phyloP scores from a whole-genome alignment of 129 eudicot genomes.

The Cynara cardunculus region DNA sequence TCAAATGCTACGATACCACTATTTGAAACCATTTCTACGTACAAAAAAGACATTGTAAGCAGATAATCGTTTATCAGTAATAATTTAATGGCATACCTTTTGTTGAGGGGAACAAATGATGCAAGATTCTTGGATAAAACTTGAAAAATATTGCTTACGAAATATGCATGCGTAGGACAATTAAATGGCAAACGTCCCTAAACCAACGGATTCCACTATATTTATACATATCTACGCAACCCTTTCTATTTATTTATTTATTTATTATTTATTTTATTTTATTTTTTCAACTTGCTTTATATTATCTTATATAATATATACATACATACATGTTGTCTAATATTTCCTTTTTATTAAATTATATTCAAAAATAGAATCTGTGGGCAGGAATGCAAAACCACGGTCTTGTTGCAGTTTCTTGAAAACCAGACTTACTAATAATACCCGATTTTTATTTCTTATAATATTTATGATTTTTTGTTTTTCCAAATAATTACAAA shows the following conservation, averaged over 20 bases:
- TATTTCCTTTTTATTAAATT: background rate
- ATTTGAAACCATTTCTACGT: background rate
- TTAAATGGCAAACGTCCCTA: slow-evolving; percentile 22
- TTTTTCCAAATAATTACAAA: background rate
- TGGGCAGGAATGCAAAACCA: slow-evolving; percentile 56
- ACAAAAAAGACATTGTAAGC: background rate
- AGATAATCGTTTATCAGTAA: background rate
- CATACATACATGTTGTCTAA: background rate
- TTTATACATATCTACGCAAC: slow-evolving; percentile 9
- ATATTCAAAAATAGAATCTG: slow-evolving; percentile 27
- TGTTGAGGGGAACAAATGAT: background rate
- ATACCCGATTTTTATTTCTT: background rate
- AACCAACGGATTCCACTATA: slow-evolving; percentile 24
- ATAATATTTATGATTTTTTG: background rate
- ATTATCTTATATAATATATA: background rate
- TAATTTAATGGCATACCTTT: background rate
- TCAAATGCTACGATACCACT: too few relatives aligned
- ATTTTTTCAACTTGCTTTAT: slow-evolving; percentile 28
- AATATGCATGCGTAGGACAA: slow-evolving; percentile 20
- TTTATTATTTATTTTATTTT: background rate
- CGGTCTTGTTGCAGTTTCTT: slow-evolving; percentile 33
- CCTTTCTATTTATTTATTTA: background rate
- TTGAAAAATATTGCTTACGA: slow-evolving; percentile 21
- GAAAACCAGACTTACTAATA: slow-evolving; percentile 18
- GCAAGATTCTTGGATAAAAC: slow-evolving; percentile 15